Evolutionary conservation across 164 flowering plant genomes (phyloP).

Genomic region (Liriodendron chinense): DNA sequence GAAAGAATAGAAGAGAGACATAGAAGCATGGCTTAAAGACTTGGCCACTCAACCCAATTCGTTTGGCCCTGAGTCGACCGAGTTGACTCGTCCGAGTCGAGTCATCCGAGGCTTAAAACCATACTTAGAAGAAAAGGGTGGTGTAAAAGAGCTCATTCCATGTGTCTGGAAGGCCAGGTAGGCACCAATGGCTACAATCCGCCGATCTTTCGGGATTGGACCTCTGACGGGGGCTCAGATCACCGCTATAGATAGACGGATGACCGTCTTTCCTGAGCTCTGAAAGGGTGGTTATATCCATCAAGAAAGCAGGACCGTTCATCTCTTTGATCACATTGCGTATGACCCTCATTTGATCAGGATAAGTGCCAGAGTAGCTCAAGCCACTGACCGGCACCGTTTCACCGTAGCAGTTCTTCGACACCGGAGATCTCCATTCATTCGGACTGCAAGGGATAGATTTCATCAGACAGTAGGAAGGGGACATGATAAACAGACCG

Average conservation of each 20-base stretch:
- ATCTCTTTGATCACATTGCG: conserved; percentile 46
- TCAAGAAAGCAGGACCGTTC: conserved; percentile 48
- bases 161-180: conserved; percentile 96
- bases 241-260: conserved; percentile 83
- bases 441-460: conserved; percentile 46
- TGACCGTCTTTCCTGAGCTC: conserved; percentile 85
- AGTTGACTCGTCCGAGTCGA: too few relatives aligned
- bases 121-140: conserved; percentile 37
- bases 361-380: conserved; percentile 43
- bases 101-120: too few relatives aligned
- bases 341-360: conserved; percentile 69
- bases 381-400: conserved; percentile 52
- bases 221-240: conserved; percentile 56
- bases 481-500: too few relatives aligned
- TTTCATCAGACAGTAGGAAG: not conserved
- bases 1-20: too few relatives aligned
- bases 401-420: conserved; percentile 80
- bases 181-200: conserved; percentile 99
- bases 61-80: too few relatives aligned
- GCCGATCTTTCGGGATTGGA: conserved; percentile 67
- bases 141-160: conserved; percentile 88
- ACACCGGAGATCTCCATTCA: conserved; percentile 51
- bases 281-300: conserved; percentile 78
- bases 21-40: too few relatives aligned
- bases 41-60: too few relatives aligned